Evolutionary conservation across 2,329 filamentous ascomycete genomes (phyloP).

Genomic region (Leptographium galeiforme): DNA sequence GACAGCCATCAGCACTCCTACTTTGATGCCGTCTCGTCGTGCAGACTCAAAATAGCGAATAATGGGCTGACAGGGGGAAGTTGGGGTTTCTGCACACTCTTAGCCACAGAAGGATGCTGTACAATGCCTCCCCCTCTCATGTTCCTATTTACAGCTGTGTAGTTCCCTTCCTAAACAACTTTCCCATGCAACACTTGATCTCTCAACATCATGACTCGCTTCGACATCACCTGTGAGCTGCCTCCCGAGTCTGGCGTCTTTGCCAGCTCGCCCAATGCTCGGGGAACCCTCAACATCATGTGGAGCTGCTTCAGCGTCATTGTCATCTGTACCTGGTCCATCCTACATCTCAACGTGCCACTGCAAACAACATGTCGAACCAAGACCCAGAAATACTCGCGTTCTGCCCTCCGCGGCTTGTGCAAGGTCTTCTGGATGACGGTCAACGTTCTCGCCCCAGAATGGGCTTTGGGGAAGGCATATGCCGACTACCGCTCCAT

Average conservation of each 20-base stretch:
- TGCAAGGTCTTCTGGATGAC: slow-evolving; percentile 9
- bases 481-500: slow-evolving; percentile 1
- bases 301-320: slow-evolving; percentile 12
- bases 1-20: too few species aligned
- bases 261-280: slow-evolving; percentile 7
- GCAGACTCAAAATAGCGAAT: too few species aligned
- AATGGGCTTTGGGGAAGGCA: slow-evolving; percentile 8
- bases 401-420: background rate
- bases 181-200: too few species aligned
- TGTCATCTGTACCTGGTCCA: slow-evolving; percentile 12
- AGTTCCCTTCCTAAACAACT: too few species aligned
- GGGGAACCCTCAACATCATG: slow-evolving; percentile 12
- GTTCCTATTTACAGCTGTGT: too few species aligned
- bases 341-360: slow-evolving; percentile 12
- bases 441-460: slow-evolving; percentile 9
- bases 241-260: background rate
- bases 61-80: too few species aligned
- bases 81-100: too few species aligned
- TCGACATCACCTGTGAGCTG: background rate
- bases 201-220: background rate
- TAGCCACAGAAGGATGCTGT: too few species aligned
- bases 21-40: too few species aligned
- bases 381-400: background rate
- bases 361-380: slow-evolving; percentile 27
- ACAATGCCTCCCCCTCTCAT: too few species aligned